These are phyloP conservation scores for Cystoderma amianthinum DNA, from an alignment of 768 basidiomycete species.

Conservation along the genomic window DNA sequence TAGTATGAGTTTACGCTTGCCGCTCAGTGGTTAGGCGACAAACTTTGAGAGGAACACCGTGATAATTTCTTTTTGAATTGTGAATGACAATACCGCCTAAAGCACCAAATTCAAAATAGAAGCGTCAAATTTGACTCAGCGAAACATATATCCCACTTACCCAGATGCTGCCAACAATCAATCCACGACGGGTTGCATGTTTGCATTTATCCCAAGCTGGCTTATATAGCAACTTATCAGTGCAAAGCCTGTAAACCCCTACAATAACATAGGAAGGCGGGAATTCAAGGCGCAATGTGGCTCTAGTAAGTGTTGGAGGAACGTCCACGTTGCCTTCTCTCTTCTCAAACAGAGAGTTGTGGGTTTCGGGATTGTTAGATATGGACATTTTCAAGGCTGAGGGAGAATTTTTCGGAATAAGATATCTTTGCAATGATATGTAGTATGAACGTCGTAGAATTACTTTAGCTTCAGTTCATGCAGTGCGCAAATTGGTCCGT, in stretches of 20 bases:
- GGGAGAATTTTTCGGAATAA: too few relatives aligned
- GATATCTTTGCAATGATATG: too few relatives aligned
- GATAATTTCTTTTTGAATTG: constrained; percentile 65
- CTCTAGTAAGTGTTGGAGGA: constrained; percentile 42
- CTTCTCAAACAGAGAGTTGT: not conserved
- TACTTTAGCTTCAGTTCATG: too few relatives aligned
- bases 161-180: constrained; percentile 64
- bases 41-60: constrained; percentile 58
- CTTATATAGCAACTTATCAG: constrained; percentile 58
- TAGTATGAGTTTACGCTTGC: not conserved
- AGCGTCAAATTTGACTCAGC: not conserved
- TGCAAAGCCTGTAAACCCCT: constrained; percentile 76
- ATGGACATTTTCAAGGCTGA: not conserved
- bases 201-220: constrained; percentile 85
- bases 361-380: not conserved
- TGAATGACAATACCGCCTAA: constrained; percentile 63
- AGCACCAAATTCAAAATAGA: not conserved
- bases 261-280: constrained; percentile 83
- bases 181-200: constrained; percentile 68
- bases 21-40: not conserved
- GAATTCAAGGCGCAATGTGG: constrained; percentile 59
- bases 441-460: too few relatives aligned
- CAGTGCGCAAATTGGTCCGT: too few relatives aligned
- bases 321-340: constrained; percentile 9
- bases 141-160: constrained; percentile 27